phyloP scores from a whole-genome alignment of 2,329 filamentous ascomycete genomes.

The Microcyclospora tardicrescens region DNA sequence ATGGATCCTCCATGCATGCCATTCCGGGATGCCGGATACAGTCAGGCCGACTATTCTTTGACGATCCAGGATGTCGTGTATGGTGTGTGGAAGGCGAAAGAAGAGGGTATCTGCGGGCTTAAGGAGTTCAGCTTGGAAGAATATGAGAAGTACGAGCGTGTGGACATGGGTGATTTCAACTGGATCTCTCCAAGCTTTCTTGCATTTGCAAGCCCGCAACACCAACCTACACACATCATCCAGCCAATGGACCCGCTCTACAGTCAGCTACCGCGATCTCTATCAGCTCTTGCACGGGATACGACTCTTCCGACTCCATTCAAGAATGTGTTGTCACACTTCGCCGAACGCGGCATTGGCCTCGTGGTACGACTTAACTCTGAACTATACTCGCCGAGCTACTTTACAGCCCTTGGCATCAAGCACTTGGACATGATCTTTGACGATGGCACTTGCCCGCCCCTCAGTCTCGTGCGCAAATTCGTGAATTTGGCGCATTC shows the following conservation, averaged over 20 bases:
- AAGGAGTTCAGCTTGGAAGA: constrained; percentile 94
- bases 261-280: constrained; percentile 58
- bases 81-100: constrained; percentile 97
- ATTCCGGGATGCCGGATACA: constrained; percentile 95
- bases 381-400: constrained; percentile 89
- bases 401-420: constrained; percentile 90
- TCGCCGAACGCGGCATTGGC: constrained; percentile 75
- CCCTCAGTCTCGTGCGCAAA: constrained; percentile 74
- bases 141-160: constrained; percentile 90
- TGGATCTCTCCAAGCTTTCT: constrained; percentile 94
- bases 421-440: constrained; percentile 99
- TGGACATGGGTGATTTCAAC: constrained; percentile 99
- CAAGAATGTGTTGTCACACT: constrained; percentile 91
- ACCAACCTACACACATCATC: constrained; percentile 61
- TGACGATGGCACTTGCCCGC: constrained; percentile 91
- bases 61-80: constrained; percentile 97
- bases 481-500: constrained; percentile 93
- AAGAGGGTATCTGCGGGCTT: constrained; percentile 79
- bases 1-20: constrained; percentile 97
- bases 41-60: constrained; percentile 90
- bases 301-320: constrained; percentile 70
- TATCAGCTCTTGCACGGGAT: constrained; percentile 54
- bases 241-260: constrained; percentile 60
- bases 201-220: constrained; percentile 90
- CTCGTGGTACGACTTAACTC: constrained; percentile 93